Percentiles rank a stretch among this genome's conserved stretches.
Conservation (phyloP, 2,329 filamentous ascomycete genomes). For the Aspergillaceae sp. region DNA sequence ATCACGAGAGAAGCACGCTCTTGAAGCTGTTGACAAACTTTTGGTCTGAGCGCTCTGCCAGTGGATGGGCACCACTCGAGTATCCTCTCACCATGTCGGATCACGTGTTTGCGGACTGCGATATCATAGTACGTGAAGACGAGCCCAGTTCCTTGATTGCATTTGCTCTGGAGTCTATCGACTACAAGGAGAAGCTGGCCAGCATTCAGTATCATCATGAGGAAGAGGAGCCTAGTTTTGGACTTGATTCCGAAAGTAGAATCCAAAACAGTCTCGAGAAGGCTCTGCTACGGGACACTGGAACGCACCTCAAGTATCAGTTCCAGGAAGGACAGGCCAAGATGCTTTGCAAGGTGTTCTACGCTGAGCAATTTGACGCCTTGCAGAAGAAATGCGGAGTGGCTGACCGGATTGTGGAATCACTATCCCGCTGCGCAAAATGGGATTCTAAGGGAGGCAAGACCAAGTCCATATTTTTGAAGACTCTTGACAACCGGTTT, state of each 20-base stretch:
- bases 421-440: constrained; percentile 86
- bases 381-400: constrained; percentile 87
- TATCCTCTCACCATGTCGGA: constrained; percentile 83
- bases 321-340: constrained; percentile 89
- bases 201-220: constrained; percentile 32
- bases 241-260: constrained; percentile 33
- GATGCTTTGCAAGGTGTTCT: constrained; percentile 98
- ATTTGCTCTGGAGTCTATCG: constrained; percentile 76
- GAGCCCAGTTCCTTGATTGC: constrained; percentile 95
- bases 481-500: constrained; percentile 89
- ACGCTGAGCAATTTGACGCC: constrained; percentile 95
- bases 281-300: constrained; percentile 72
- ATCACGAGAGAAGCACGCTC: constrained; percentile 84
- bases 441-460: constrained; percentile 98
- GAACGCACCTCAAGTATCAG: constrained; percentile 91
- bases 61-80: constrained; percentile 84
- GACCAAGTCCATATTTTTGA: constrained; percentile 93
- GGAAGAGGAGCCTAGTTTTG: constrained; percentile 15
- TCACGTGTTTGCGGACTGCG: constrained; percentile 92
- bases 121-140: constrained; percentile 94
- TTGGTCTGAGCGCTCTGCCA: constrained; percentile 95
- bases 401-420: constrained; percentile 88
- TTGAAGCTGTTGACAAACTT: constrained; percentile 96
- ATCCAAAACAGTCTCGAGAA: constrained; percentile 72
- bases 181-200: constrained; percentile 76